A percentile compares a stretch with the other conserved stretches of the same genome.
These are phyloP conservation scores for Colletotrichum endophyticum DNA, from an alignment of 2,329 filamentous ascomycete genomes.

Conservation along the genomic window DNA sequence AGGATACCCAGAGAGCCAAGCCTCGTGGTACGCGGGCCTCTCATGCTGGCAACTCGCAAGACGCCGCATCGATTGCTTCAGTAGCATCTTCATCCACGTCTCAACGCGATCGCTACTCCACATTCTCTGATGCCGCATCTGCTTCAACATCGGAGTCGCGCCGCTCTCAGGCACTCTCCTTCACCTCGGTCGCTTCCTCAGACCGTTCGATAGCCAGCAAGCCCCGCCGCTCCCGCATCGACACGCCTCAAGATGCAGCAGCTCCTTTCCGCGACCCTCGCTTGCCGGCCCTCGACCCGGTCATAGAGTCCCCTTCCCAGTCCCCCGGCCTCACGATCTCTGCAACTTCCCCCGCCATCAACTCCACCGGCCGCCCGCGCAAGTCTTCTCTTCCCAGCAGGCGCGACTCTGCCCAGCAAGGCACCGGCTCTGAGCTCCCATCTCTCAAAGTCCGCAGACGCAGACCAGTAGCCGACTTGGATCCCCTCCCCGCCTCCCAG, in stretches of 20 bases:
- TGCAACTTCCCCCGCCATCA: background rate
- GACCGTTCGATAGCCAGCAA: background rate
- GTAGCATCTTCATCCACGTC: background rate
- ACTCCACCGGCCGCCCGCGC: background rate
- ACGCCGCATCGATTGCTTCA: background rate
- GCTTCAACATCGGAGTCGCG: background rate
- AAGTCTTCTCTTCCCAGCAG: background rate
- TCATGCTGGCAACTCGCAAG: background rate
- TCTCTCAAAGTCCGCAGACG: conserved; percentile 6
- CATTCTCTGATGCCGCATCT: background rate
- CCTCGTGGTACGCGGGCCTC: background rate
- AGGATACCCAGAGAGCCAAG: background rate
- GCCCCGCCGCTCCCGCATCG: background rate
- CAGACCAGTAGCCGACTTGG: background rate
- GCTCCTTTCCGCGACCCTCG: background rate
- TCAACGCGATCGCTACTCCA: background rate
- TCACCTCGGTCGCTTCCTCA: background rate
- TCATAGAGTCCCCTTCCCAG: background rate
- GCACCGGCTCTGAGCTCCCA: background rate
- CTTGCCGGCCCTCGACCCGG: background rate
- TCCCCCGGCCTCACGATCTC: background rate
- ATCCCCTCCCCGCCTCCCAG: background rate
- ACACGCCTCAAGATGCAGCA: background rate
- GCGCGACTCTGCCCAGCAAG: background rate
- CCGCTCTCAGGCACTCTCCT: background rate